Conservation (phyloP, 768 basidiomycete genomes). For the Serendipita sp. region DNA sequence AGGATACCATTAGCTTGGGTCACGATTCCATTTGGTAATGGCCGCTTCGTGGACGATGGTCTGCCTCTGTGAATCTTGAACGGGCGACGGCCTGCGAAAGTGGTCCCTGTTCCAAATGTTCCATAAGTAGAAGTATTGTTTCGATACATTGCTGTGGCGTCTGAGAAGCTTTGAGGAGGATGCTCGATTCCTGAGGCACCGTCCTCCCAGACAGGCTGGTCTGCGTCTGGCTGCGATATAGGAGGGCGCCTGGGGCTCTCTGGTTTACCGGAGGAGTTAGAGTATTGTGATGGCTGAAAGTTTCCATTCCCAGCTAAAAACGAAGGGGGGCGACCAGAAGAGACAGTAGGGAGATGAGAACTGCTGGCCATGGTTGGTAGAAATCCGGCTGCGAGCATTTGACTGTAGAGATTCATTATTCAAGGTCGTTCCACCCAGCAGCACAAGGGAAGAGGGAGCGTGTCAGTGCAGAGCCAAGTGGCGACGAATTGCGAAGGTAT, state of each 20-base stretch:
- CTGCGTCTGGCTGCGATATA: no score
- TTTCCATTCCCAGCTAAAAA: neutral
- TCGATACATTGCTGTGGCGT: no score
- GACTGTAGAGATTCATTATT: neutral
- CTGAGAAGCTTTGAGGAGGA: no score
- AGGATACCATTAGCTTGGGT: conserved; percentile 3
- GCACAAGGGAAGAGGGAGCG: no score
- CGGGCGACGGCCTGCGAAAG: neutral
- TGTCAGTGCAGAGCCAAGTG: neutral
- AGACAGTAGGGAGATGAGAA: neutral
- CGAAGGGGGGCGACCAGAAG: neutral
- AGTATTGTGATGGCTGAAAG: neutral
- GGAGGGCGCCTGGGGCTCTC: neutral
- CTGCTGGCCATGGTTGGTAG: neutral
- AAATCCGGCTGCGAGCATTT: neutral
- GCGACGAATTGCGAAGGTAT: neutral
- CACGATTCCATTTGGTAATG: neutral
- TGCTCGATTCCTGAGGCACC: no score
- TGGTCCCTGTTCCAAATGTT: neutral
- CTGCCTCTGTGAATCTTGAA: conserved; percentile 1
- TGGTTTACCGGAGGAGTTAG: neutral
- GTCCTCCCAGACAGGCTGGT: no score
- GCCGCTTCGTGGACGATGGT: neutral
- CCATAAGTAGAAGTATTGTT: no score
- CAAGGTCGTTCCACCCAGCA: no score